phyloP scores from a whole-genome alignment of 179 eudicot genomes.

The Gypsophila paniculata region DNA sequence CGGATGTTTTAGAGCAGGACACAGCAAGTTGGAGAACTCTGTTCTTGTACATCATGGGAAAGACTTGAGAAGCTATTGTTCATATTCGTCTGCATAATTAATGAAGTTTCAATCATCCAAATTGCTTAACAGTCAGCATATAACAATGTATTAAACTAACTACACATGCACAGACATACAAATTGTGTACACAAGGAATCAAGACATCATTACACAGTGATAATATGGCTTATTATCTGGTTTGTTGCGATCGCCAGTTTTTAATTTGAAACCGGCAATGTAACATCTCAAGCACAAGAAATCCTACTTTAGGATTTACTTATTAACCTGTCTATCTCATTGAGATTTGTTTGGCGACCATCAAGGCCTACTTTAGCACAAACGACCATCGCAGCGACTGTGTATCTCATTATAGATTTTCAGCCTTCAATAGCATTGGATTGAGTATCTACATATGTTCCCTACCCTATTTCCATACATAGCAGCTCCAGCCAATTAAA shows the following conservation, averaged over 20 bases:
- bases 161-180: slow-evolving; percentile 13
- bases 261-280: not conserved
- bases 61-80: slow-evolving; percentile 24
- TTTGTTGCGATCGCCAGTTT: too few relatives aligned
- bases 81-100: slow-evolving; percentile 27
- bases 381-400: not conserved
- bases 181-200: slow-evolving; percentile 13
- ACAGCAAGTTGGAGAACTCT: not conserved
- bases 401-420: not conserved
- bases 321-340: not conserved
- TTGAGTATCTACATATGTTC: not conserved
- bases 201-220: slow-evolving; percentile 8
- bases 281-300: not conserved
- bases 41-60: slow-evolving; percentile 24
- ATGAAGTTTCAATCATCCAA: slow-evolving; percentile 15
- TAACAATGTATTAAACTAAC: not conserved
- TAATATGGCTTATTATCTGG: not conserved
- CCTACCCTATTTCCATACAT: not conserved
- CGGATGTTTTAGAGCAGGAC: slow-evolving; percentile 32
- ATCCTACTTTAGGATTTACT: too few relatives aligned
- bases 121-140: not conserved
- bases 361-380: not conserved
- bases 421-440: not conserved
- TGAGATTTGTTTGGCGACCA: not conserved
- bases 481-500: not conserved